Conservation (phyloP, 2,329 filamentous ascomycete species). For the Botrytis squamosa region DNA sequence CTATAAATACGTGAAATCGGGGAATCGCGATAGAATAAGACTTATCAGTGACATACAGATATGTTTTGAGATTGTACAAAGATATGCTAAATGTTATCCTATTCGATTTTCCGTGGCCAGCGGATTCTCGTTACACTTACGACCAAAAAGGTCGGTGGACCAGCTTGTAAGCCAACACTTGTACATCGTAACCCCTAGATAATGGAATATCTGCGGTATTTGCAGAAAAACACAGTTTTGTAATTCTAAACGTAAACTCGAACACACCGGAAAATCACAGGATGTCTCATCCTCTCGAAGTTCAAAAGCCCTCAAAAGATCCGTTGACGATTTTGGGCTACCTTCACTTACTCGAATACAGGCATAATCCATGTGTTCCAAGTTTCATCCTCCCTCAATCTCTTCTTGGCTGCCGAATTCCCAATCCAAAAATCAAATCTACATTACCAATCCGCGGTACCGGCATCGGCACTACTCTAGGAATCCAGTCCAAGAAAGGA, state of each 20-base stretch:
- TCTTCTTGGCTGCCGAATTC: not conserved
- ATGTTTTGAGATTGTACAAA: not conserved
- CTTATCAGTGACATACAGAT: not conserved
- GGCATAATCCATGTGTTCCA: constrained; percentile 14
- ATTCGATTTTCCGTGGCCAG: not conserved
- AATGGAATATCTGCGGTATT: no score
- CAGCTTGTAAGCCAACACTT: no score
- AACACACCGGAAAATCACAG: not conserved
- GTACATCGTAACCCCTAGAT: fast-evolving
- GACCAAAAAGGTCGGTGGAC: not conserved
- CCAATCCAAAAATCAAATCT: constrained; percentile 12
- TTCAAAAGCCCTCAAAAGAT: no score
- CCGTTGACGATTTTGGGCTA: not conserved
- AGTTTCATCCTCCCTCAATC: constrained; percentile 10
- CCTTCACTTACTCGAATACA: not conserved
- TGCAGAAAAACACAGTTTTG: not conserved
- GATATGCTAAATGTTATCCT: not conserved
- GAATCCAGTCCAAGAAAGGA: constrained; percentile 3
- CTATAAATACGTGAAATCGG: not conserved
- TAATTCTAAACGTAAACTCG: not conserved
- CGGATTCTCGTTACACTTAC: not conserved
- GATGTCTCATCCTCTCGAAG: no score
- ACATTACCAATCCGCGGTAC: not conserved
- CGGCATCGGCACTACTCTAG: constrained; percentile 7
- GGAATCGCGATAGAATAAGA: not conserved